Percentiles rank a stretch among this genome's conserved stretches.
Conservation (phyloP, 257 asterid genomes). For the Ilex aquifolium region DNA sequence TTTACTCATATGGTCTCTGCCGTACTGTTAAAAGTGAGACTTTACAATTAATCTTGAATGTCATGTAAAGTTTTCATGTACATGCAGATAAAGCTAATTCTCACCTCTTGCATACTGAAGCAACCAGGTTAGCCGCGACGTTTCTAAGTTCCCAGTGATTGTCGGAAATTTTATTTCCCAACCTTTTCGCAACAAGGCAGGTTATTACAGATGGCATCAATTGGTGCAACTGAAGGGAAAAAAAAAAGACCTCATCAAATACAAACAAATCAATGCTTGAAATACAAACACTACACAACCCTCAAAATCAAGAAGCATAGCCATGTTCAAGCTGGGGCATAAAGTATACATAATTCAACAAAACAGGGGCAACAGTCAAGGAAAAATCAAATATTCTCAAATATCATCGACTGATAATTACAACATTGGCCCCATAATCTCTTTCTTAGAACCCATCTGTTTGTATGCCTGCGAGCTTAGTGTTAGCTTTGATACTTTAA, state of each 20-base stretch:
- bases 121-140: conserved; percentile 77
- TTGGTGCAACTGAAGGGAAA: conserved; percentile 69
- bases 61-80: conserved; percentile 6
- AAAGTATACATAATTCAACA: background rate
- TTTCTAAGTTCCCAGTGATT: conserved; percentile 92
- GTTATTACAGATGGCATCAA: conserved; percentile 98
- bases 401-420: background rate
- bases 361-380: background rate
- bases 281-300: background rate
- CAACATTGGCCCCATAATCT: background rate
- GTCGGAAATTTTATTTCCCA: conserved; percentile 78
- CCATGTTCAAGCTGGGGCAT: background rate
- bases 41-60: background rate
- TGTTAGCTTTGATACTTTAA: background rate
- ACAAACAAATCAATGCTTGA: conserved; percentile 9
- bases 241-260: conserved; percentile 1
- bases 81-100: conserved; percentile 24
- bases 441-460: background rate
- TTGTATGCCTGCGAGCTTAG: background rate
- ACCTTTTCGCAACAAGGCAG: conserved; percentile 82
- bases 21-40: background rate
- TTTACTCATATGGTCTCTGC: too few relatives aligned
- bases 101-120: conserved; percentile 86
- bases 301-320: background rate
- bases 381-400: background rate